A percentile compares a stretch with the other conserved stretches of the same genome.
Evolutionary conservation across 306 rosid genomes (phyloP).

Genomic region (Pyrus bretschneideri): DNA sequence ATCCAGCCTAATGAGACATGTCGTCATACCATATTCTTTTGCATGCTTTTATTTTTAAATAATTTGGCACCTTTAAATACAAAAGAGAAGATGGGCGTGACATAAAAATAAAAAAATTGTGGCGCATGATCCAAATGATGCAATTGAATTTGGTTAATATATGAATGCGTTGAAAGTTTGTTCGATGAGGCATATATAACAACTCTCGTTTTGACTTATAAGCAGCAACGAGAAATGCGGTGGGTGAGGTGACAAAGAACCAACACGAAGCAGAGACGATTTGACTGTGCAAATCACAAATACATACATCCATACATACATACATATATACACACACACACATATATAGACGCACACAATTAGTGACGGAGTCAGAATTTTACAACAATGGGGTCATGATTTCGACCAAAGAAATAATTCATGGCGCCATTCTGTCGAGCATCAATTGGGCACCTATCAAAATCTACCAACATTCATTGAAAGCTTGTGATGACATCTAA

Average conservation of each 20-base stretch:
- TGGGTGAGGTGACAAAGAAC: background rate
- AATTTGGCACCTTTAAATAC: background rate
- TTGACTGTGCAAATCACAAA: background rate
- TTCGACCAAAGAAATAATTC: too few relatives aligned
- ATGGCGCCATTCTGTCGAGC: too few relatives aligned
- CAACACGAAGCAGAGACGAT: background rate
- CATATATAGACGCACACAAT: too few relatives aligned
- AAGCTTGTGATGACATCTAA: too few relatives aligned
- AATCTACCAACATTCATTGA: too few relatives aligned
- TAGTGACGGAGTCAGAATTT: too few relatives aligned
- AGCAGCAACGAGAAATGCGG: background rate
- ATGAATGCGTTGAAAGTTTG: background rate
- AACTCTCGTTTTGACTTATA: background rate
- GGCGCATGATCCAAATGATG: slow-evolving; percentile 4
- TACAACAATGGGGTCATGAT: too few relatives aligned
- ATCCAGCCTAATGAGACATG: background rate
- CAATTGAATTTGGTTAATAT: background rate
- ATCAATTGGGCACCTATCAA: too few relatives aligned
- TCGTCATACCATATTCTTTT: background rate
- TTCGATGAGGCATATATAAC: background rate
- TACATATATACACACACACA: too few relatives aligned
- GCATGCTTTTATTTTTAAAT: background rate
- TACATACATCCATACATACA: too few relatives aligned
- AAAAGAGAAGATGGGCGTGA: background rate
- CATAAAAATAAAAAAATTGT: background rate